phyloP scores from a whole-genome alignment of 495 filamentous ascomycete genomes.

The Astrothelium subdiscretum region DNA sequence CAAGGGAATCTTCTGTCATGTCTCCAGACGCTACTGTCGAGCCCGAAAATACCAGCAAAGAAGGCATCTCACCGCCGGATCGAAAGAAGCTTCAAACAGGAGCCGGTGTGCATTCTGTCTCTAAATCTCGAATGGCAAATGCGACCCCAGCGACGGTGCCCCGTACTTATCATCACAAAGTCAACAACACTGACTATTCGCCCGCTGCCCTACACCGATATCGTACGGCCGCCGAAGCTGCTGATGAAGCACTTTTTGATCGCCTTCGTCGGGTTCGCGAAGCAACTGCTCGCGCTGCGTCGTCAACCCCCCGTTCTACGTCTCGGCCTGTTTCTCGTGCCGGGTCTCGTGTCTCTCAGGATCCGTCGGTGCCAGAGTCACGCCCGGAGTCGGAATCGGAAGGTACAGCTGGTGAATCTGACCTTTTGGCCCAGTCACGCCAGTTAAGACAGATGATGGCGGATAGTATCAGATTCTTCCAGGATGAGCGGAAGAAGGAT shows the following conservation, averaged over 20 bases:
- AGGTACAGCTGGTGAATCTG: not conserved
- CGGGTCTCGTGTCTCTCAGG: not conserved
- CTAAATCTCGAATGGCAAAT: not conserved
- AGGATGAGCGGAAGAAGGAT: conserved; percentile 2
- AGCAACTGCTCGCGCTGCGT: not conserved
- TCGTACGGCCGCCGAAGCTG: conserved; percentile 1
- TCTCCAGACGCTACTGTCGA: not conserved
- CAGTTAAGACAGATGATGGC: conserved; percentile 7
- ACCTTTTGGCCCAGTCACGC: not conserved
- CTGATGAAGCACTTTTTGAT: conserved; percentile 26
- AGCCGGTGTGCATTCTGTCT: not conserved
- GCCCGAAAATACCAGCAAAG: not conserved
- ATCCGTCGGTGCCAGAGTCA: not conserved
- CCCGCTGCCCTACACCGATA: conserved; percentile 5
- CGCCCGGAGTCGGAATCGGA: not conserved
- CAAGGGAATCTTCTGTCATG: not conserved
- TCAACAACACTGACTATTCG: not conserved
- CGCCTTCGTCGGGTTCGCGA: conserved; percentile 14
- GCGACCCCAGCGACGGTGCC: not conserved
- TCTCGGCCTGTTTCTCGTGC: no score
- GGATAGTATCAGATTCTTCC: conserved; percentile 9
- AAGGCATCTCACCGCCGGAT: not conserved
- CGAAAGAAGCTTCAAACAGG: not conserved
- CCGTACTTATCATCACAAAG: conserved; percentile 5
- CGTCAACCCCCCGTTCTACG: no score